Percentiles rank a stretch among this genome's conserved stretches.
These are phyloP conservation scores for Pyrrhoderma lamaoense DNA, from an alignment of 1,284 basidiomycete species.

Conservation along the genomic window DNA sequence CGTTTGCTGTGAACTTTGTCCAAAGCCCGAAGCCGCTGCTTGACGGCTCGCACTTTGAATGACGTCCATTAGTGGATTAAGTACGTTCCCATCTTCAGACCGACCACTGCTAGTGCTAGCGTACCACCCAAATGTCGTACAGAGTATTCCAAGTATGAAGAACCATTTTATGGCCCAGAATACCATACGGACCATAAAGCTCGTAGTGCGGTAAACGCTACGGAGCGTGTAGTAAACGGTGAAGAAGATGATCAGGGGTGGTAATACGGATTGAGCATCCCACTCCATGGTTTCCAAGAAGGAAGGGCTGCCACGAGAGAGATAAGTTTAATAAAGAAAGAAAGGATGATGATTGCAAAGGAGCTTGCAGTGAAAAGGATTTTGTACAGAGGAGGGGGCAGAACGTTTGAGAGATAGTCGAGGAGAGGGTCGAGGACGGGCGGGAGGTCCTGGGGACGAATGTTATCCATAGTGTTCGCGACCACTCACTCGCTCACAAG, in stretches of 20 bases:
- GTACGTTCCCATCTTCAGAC: conserved; percentile 24
- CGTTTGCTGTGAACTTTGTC: too few relatives aligned
- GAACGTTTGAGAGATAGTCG: conserved; percentile 41
- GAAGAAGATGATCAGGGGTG: conserved; percentile 64
- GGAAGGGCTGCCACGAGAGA: conserved; percentile 39
- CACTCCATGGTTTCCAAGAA: conserved; percentile 48
- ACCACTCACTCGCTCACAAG: neutral
- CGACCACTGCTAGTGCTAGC: conserved; percentile 34
- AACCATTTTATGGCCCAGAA: conserved; percentile 74
- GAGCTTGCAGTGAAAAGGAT: conserved; percentile 45
- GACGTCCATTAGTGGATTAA: neutral
- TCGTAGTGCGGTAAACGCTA: conserved; percentile 67
- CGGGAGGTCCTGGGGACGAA: conserved; percentile 27
- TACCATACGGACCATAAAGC: conserved; percentile 58
- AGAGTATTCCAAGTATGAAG: conserved; percentile 43
- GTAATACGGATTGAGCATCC: conserved; percentile 59
- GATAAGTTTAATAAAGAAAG: conserved; percentile 34
- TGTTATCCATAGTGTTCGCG: conserved; percentile 18
- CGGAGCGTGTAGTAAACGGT: conserved; percentile 65
- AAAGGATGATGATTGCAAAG: conserved; percentile 43
- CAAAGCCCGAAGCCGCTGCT: neutral
- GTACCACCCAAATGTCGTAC: conserved; percentile 46
- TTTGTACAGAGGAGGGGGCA: conserved; percentile 51
- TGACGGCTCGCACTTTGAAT: conserved; percentile 4
- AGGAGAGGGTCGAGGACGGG: conserved; percentile 45